Base-by-base conservation (phyloP, 108 stramenopile species). In the Epithemia pelagica region DNA sequence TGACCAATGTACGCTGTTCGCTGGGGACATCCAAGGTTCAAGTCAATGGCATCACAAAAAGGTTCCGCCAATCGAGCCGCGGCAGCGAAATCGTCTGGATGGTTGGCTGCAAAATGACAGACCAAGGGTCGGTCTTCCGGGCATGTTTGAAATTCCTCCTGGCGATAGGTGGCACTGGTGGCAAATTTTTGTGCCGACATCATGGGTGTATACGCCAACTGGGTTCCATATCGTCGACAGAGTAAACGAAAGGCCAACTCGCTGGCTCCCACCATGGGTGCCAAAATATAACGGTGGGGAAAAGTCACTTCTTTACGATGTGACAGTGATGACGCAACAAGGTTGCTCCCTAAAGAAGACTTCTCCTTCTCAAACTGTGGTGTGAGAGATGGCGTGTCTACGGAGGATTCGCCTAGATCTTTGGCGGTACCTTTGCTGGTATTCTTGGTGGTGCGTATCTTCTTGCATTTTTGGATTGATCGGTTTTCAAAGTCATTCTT, bases 121-220 rank as follows among this genome's bases (percentile, higher is more conserved):
- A 93, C 92, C 64, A 96, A 71, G 0, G 96, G 96, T 62, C 92
- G 83, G 84, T 96, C 96, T n/a, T 78, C 62, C 0, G 82, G 74
- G n/a, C 74, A 76, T 8, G 84, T 87, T 66, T 91, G 91, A 78
- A 96, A 94, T 63, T 91, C 88, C 15, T 58, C 28, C 22, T 61
- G 3, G 30, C 77, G 65, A 56, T 86, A 82, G 33, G 71, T 64
- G 2, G 73, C 72, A 54, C 87, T 86, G 23, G 67, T 54, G 1
- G 82, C 80, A 64, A 90, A 93, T 72, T 84, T 61, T 0, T 53
- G 63, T 3, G 96, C 76, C n/a, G 82, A 80, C 88, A 99, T 93
- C 99, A 99, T 99, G 65, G 97, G 99, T 22, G 98, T 97, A 81
- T 96, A 99, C 59, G 82, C 80, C 52, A 97, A 61, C n/a, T 84